Evolutionary conservation across 768 basidiomycete species (phyloP).

Genomic region (Rhizopogon sp.): DNA sequence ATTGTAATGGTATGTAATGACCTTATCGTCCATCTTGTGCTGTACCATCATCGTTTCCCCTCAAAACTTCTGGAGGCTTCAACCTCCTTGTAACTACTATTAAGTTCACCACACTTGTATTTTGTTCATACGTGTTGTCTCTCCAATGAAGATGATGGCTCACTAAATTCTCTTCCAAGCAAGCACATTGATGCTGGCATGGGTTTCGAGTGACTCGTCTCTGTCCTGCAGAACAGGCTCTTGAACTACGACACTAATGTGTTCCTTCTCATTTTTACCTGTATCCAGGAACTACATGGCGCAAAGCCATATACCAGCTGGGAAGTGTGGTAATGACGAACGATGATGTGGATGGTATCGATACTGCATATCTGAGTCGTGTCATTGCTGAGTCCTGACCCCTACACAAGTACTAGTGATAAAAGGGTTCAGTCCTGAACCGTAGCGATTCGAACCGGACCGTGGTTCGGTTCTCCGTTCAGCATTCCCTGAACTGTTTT

Average conservation of each 20-base stretch:
- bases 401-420: too few relatives aligned
- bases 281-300: slow-evolving; percentile 84
- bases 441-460: too few relatives aligned
- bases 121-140: too few relatives aligned
- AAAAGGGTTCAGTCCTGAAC: too few relatives aligned
- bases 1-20: too few relatives aligned
- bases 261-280: slow-evolving; percentile 83
- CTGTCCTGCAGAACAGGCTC: slow-evolving; percentile 81
- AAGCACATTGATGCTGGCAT: slow-evolving; percentile 99
- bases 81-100: too few relatives aligned
- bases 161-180: slow-evolving; percentile 73
- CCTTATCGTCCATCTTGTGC: too few relatives aligned
- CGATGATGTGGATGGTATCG: slow-evolving; percentile 94
- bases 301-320: slow-evolving; percentile 71
- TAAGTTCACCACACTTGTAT: too few relatives aligned
- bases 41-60: too few relatives aligned
- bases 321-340: slow-evolving; percentile 69
- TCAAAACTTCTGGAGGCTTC: too few relatives aligned
- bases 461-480: too few relatives aligned
- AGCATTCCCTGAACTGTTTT: too few relatives aligned
- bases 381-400: slow-evolving; percentile 97
- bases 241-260: slow-evolving; percentile 99
- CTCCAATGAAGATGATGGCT: slow-evolving; percentile 65
- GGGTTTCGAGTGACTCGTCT: slow-evolving; percentile 98
- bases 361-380: slow-evolving; percentile 81